These are phyloP conservation scores for Trichosanthes cucumerina DNA, from an alignment of 306 rosid species.

Conservation along the genomic window DNA sequence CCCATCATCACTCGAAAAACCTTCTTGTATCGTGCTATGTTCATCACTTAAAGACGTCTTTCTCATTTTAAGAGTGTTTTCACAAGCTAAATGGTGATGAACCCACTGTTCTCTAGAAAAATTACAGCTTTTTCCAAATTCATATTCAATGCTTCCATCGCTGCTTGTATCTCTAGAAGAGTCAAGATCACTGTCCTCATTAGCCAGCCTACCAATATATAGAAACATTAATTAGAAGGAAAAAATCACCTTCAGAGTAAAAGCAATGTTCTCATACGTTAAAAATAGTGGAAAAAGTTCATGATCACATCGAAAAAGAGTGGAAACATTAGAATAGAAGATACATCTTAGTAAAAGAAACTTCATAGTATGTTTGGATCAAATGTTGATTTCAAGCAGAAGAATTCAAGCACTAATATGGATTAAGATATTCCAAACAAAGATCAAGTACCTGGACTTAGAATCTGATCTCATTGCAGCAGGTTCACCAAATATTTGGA, in stretches of 20 bases:
- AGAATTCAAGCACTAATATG: not conserved
- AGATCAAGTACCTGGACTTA: slow-evolving; percentile 43
- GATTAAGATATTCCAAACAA: not conserved
- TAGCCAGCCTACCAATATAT: slow-evolving; percentile 31
- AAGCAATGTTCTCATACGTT: not conserved
- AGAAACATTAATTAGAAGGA: slow-evolving; percentile 5
- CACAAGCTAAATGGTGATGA: slow-evolving; percentile 24
- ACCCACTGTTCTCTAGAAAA: slow-evolving; percentile 18
- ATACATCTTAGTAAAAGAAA: not conserved
- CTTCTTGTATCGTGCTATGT: slow-evolving; percentile 29
- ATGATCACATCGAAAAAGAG: not conserved
- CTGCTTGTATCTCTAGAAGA: slow-evolving; percentile 66
- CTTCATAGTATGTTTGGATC: not conserved
- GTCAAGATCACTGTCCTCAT: slow-evolving; percentile 58
- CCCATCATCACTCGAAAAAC: slow-evolving; percentile 61
- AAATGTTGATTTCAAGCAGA: not conserved
- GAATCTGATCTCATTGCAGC: slow-evolving; percentile 32
- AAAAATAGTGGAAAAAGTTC: not conserved
- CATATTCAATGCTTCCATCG: slow-evolving; percentile 71
- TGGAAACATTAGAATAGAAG: not conserved
- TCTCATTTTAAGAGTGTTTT: slow-evolving; percentile 24
- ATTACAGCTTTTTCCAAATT: slow-evolving; percentile 33
- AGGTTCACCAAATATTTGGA: slow-evolving; percentile 63
- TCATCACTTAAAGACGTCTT: slow-evolving; percentile 34
- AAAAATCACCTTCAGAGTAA: not conserved